Percentiles rank a stretch among this genome's conserved stretches.
phyloP scores from a whole-genome alignment of 768 basidiomycete genomes.

The Holtermanniella nyarrowii region DNA sequence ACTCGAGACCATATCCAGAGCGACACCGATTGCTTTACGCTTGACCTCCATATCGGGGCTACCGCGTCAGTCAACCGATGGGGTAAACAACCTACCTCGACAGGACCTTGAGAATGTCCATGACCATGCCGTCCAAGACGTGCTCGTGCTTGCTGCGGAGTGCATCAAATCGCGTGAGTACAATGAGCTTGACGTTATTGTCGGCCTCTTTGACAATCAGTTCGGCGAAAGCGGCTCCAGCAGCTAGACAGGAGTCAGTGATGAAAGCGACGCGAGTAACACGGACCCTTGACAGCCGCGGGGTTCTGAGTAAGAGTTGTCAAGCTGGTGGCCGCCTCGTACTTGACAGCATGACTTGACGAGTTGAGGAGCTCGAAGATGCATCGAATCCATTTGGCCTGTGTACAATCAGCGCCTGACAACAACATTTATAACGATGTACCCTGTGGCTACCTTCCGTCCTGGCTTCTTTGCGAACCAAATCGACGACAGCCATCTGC shows the following conservation, averaged over 20 bases:
- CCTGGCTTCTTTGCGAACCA: constrained; percentile 81
- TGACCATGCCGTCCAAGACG: constrained; percentile 79
- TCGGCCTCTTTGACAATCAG: constrained; percentile 91
- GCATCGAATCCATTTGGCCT: constrained; percentile 88
- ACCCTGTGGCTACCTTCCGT: constrained; percentile 72
- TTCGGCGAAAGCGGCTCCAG: constrained; percentile 76
- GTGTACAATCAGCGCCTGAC: constrained; percentile 3
- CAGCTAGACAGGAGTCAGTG: constrained; percentile 49
- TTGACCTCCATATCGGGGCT: constrained; percentile 95
- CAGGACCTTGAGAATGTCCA: constrained; percentile 88
- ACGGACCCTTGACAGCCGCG: constrained; percentile 80
- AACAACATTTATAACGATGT: constrained; percentile 33
- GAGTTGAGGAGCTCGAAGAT: constrained; percentile 88
- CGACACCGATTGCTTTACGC: constrained; percentile 78
- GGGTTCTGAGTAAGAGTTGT: constrained; percentile 91
- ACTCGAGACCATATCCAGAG: constrained; percentile 83
- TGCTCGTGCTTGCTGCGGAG: constrained; percentile 71
- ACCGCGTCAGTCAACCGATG: not conserved
- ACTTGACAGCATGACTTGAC: constrained; percentile 85
- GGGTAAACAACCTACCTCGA: constrained; percentile 50
- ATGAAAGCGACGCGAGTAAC: constrained; percentile 6
- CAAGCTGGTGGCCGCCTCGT: constrained; percentile 90
- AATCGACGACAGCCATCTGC: constrained; percentile 92
- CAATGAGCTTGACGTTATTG: constrained; percentile 98
- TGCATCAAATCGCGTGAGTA: constrained; percentile 76